Base-by-base conservation (phyloP, 2,329 filamentous ascomycete species). In the Epichloe scottii region DNA sequence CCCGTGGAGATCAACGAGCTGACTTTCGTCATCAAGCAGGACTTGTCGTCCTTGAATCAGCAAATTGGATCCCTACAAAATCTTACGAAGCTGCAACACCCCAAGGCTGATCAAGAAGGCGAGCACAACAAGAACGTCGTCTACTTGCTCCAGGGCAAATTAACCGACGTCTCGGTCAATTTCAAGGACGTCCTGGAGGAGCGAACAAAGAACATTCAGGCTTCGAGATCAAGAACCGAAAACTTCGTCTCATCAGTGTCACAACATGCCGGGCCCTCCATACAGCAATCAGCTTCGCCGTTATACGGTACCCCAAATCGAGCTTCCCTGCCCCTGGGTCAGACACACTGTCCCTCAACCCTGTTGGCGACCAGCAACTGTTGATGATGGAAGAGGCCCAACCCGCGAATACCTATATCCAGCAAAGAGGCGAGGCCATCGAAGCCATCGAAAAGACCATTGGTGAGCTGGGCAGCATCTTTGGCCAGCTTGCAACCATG, bases 111-210 rank as follows among this genome's bases (percentile, higher is more conserved):
- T 59, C 90, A 96, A 64, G 89, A 95, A 68, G 89, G 89, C 59
- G 90, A 97, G 65, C 94, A 98, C 72, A 95, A 95, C 74, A 95
- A 95, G 70, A 96, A 97, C 63, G 93, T 97, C 34, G 87, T 96
- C 3, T 83, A 95, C 55, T 77, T 97, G 64, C 73, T 97, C 17
- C 89, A 96, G 69, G 88, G 89, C 55, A 93, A 93, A 63, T 75
- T 97, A 40, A 91, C 89, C 39, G 89, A 95, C 62, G 91, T 98
- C 3, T 87, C 87, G 26, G 88, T 85, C 55, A 95, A 91, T 66
- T 97, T 98, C 77, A 97, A 97, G 69, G 91, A 97, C 60, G 91
- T 97, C 5, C 76, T 98, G 10, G 93, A 98, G 67, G 87, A 95
- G 41, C 82, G 93, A 53, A 97, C 93, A 49, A 95, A 95, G 74